phyloP scores from a whole-genome alignment of 2,329 filamentous ascomycete species.

The Neurospora sp. region DNA sequence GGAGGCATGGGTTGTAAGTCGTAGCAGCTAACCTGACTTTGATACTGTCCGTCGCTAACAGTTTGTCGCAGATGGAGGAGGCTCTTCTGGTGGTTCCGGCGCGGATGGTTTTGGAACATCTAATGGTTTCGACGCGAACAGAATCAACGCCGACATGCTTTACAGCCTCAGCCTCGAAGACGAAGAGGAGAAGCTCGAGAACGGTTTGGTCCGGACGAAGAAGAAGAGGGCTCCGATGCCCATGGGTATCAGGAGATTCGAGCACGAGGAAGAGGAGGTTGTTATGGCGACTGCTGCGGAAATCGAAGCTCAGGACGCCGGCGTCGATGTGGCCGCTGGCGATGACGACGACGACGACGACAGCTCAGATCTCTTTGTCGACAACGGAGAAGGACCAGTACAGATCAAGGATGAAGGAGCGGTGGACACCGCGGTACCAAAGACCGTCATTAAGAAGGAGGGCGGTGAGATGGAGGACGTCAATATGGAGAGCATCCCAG shows the following conservation, averaged over 20 bases:
- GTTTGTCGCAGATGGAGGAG: slow-evolving; percentile 7
- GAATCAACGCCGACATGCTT: slow-evolving; percentile 49
- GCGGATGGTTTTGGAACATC: slow-evolving; percentile 9
- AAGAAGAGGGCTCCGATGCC: slow-evolving; percentile 32
- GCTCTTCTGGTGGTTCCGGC: slow-evolving; percentile 6
- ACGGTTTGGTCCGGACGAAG: slow-evolving; percentile 14
- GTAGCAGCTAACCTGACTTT: not conserved
- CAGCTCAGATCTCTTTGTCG: slow-evolving; percentile 19
- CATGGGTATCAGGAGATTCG: slow-evolving; percentile 45
- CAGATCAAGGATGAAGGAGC: slow-evolving; percentile 27
- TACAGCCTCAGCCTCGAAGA: slow-evolving; percentile 30
- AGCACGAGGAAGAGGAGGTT: slow-evolving; percentile 44
- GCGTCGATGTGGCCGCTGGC: slow-evolving; percentile 25
- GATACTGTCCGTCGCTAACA: not conserved
- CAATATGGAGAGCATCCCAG: slow-evolving; percentile 15
- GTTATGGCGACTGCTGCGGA: slow-evolving; percentile 48
- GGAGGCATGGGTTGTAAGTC: slow-evolving; percentile 15
- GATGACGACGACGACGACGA: slow-evolving; percentile 19
- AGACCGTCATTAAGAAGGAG: slow-evolving; percentile 17
- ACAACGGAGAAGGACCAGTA: slow-evolving; percentile 4
- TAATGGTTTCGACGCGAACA: slow-evolving; percentile 26
- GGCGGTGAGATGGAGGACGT: slow-evolving; percentile 9
- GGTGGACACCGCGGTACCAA: slow-evolving; percentile 32
- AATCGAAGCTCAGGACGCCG: slow-evolving; percentile 43
- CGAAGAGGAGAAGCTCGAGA: slow-evolving; percentile 35